A percentile compares a stretch with the other conserved stretches of the same genome.
Evolutionary conservation across 306 rosid species (phyloP).

Genomic region (Benincasa hispida): DNA sequence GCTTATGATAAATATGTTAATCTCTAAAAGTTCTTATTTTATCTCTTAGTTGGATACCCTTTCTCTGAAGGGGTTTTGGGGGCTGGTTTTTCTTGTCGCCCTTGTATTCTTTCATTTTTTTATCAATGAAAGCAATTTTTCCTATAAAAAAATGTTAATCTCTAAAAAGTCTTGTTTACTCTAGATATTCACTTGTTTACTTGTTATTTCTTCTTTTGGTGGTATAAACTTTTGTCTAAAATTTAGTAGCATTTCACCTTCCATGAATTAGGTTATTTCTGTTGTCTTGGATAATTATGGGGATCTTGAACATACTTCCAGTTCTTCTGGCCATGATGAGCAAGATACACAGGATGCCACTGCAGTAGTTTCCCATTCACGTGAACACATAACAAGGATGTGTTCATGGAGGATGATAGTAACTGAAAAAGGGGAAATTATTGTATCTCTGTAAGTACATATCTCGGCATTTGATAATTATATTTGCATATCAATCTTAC

Average conservation of each 20-base stretch:
- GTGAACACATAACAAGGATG: conserved; percentile 17
- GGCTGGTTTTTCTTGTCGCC: too few relatives aligned
- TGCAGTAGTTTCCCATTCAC: not conserved
- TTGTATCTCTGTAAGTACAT: conserved; percentile 17
- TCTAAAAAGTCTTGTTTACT: not conserved
- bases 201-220: conserved; percentile 29
- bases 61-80: too few relatives aligned
- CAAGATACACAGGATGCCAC: not conserved
- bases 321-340: not conserved
- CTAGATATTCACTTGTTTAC: not conserved
- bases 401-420: conserved; percentile 48
- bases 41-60: too few relatives aligned
- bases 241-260: conserved; percentile 6
- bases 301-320: conserved; percentile 19
- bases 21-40: not conserved
- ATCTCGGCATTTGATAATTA: not conserved
- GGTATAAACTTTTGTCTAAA: not conserved
- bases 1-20: not conserved
- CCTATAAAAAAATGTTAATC: not conserved
- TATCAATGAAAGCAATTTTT: too few relatives aligned
- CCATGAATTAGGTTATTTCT: conserved; percentile 47
- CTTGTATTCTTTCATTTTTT: too few relatives aligned
- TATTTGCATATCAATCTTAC: not conserved
- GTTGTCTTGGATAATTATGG: conserved; percentile 81
- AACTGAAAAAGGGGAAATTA: conserved; percentile 43